Conservation (phyloP, 352 stramenopile genomes). For the Pythium rhizo-oryzae region DNA sequence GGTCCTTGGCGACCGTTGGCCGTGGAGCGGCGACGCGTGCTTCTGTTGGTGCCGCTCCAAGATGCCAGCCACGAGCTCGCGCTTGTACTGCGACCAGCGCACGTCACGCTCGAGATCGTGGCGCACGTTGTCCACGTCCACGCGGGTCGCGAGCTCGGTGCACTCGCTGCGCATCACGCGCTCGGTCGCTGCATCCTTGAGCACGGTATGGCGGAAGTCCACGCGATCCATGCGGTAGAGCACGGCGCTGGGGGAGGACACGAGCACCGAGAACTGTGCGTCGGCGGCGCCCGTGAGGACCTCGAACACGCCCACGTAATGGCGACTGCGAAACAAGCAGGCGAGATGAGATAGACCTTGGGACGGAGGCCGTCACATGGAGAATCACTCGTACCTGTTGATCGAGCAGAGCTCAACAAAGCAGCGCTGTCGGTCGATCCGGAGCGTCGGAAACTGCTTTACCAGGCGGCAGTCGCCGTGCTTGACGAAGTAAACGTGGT, state of each 20-base stretch:
- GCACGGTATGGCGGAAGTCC: conserved; percentile 63
- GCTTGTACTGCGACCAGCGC: conserved; percentile 59
- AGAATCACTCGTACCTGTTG: conserved; percentile 37
- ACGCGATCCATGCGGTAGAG: conserved; percentile 72
- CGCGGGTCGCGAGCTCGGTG: conserved; percentile 38
- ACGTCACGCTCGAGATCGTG: conserved; percentile 50
- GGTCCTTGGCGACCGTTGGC: conserved; percentile 33
- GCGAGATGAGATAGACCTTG: too few relatives aligned
- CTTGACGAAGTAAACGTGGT: conserved; percentile 66
- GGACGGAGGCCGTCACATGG: too few relatives aligned
- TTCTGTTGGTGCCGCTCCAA: conserved; percentile 40
- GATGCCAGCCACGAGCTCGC: conserved; percentile 41
- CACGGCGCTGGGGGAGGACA: conserved; percentile 58
- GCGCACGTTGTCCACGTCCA: conserved; percentile 43
- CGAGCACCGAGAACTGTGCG: conserved; percentile 57
- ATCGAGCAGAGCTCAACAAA: conserved; percentile 66
- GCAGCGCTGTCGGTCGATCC: conserved; percentile 27
- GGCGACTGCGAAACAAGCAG: conserved; percentile 34
- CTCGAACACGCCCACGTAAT: conserved; percentile 72
- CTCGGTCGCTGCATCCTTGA: conserved; percentile 61
- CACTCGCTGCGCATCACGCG: conserved; percentile 50
- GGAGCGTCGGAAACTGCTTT: conserved; percentile 42
- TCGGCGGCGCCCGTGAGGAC: conserved; percentile 39
- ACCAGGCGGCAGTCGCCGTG: conserved; percentile 68
- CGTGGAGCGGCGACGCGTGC: conserved; percentile 41